Evolutionary conservation across 129 eudicot genomes (phyloP), one percentile per base, ranked within the genome.

Genomic region (Lactuca sativa): DNA sequence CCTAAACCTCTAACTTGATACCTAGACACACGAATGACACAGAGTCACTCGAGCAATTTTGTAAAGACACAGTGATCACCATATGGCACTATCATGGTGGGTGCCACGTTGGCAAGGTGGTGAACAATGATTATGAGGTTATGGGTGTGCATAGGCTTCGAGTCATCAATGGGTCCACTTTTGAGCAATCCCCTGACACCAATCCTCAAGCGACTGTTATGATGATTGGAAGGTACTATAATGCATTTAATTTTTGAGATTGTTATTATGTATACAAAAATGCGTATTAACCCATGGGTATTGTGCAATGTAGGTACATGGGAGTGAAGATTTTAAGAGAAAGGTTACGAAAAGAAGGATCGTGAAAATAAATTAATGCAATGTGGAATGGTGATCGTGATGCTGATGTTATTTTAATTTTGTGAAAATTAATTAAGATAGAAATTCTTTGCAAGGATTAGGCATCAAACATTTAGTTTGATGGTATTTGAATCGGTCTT

Each of bases 261-360:
- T 54, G 30, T 7, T 53, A 30, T 8, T 15, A 16, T 48, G 4
- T 59, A 30, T 13, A 6, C 9, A 4, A 11, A 41, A 5, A 21
- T 43, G 31, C 58, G 13, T 71, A 51, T 55, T 62, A 13, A 69
- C 53, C 0, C 0, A 38, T n/a, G 56, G 9, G 75, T 58, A 59
- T 11, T 62, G 14, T 81, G 61, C 30, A 64, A 75, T 31, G 52
- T 55, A 95, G 99, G 89, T 95, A 95, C 79, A 85, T 90, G 96
- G 99, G 99, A 64, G 86, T 90, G 82, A 95, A 87, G 90, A 95
- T 95, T 48, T 69, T 95, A 67, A 80, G 85, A 61, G 82, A 78
- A 68, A 82, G 95, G 60, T 71, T 77, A 53, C 84, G 90, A 40
- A 72, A 73, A 79, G 76, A 84, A 15, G 84, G 86, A 25, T 34